These are phyloP conservation scores for Hirschioporus abietinus DNA, from an alignment of 768 basidiomycete species.

Conservation along the genomic window DNA sequence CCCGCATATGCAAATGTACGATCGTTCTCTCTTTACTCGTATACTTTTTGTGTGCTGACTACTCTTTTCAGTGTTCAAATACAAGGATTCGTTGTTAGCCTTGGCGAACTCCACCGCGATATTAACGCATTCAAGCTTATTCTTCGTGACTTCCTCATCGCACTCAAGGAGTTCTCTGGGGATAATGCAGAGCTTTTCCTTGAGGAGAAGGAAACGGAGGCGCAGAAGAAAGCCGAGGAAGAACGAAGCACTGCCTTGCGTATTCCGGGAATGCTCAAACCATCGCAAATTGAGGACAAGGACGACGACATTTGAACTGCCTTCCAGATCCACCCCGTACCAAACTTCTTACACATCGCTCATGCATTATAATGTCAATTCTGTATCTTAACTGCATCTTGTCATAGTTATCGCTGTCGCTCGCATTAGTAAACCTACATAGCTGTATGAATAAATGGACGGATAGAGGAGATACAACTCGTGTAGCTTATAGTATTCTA, in stretches of 20 bases:
- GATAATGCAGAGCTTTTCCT: constrained; percentile 90
- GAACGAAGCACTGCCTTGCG: constrained; percentile 87
- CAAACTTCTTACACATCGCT: too few relatives aligned
- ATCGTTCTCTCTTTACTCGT: constrained; percentile 11
- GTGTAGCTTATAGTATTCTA: too few relatives aligned
- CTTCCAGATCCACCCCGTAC: too few relatives aligned
- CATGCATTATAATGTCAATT: too few relatives aligned
- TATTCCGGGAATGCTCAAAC: constrained; percentile 96
- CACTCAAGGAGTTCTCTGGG: constrained; percentile 92
- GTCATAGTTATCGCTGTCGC: too few relatives aligned
- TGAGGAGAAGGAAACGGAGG: constrained; percentile 92
- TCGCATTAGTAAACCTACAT: too few relatives aligned
- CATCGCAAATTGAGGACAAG: constrained; percentile 89
- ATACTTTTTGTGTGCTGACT: constrained; percentile 10
- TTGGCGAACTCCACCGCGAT: constrained; percentile 72
- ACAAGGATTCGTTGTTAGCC: constrained; percentile 55
- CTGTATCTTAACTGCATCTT: too few relatives aligned
- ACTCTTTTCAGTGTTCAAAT: constrained; percentile 54
- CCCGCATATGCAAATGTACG: constrained; percentile 85
- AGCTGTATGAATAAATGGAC: too few relatives aligned
- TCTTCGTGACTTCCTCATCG: constrained; percentile 95
- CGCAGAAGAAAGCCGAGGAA: constrained; percentile 67
- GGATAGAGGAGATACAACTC: too few relatives aligned
- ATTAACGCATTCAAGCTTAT: constrained; percentile 90
- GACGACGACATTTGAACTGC: constrained; percentile 70